Percentiles rank a stretch among this genome's conserved stretches.
Evolutionary conservation across 208 protist species (phyloP).

Genomic region (Lotmaria passim): DNA sequence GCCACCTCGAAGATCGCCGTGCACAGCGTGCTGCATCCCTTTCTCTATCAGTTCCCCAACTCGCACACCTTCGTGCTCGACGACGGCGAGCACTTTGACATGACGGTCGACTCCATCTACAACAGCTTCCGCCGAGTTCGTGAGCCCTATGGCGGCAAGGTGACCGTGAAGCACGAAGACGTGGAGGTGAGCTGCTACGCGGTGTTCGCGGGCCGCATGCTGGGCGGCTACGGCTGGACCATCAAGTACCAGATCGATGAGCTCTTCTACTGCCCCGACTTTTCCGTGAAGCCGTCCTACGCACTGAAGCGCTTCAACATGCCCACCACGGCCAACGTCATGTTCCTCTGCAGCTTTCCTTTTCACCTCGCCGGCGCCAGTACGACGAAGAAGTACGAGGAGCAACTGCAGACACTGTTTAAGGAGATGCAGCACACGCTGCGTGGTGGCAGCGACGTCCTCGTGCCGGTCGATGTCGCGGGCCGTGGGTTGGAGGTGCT

Average conservation of each 20-base stretch:
- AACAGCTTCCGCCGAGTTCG: slow-evolving; percentile 80
- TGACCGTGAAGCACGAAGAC: slow-evolving; percentile 58
- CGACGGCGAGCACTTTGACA: slow-evolving; percentile 44
- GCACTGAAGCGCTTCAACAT: slow-evolving; percentile 71
- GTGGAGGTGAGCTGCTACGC: slow-evolving; percentile 71
- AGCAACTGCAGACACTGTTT: slow-evolving; percentile 77
- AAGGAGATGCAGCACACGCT: slow-evolving; percentile 81
- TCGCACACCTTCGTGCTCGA: slow-evolving; percentile 42
- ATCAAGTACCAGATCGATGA: slow-evolving; percentile 91
- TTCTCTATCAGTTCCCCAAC: slow-evolving; percentile 85
- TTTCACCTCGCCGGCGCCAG: slow-evolving; percentile 25
- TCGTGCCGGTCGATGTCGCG: slow-evolving; percentile 80
- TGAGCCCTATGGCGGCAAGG: slow-evolving; percentile 82
- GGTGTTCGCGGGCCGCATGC: slow-evolving; percentile 73
- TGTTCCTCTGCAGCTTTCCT: slow-evolving; percentile 69
- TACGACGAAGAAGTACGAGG: slow-evolving; percentile 53
- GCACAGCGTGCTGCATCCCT: slow-evolving; percentile 76
- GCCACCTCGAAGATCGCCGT: slow-evolving; percentile 83
- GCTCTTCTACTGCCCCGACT: slow-evolving; percentile 90
- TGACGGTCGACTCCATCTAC: slow-evolving; percentile 86
- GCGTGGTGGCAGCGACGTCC: slow-evolving; percentile 82
- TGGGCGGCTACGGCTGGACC: slow-evolving; percentile 80
- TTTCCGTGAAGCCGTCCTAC: slow-evolving; percentile 78
- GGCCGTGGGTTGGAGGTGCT: slow-evolving; percentile 83
- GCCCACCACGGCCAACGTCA: slow-evolving; percentile 74